phyloP scores from a whole-genome alignment of 2,329 filamentous ascomycete genomes.

The Ophiocordyceps robertsii region DNA sequence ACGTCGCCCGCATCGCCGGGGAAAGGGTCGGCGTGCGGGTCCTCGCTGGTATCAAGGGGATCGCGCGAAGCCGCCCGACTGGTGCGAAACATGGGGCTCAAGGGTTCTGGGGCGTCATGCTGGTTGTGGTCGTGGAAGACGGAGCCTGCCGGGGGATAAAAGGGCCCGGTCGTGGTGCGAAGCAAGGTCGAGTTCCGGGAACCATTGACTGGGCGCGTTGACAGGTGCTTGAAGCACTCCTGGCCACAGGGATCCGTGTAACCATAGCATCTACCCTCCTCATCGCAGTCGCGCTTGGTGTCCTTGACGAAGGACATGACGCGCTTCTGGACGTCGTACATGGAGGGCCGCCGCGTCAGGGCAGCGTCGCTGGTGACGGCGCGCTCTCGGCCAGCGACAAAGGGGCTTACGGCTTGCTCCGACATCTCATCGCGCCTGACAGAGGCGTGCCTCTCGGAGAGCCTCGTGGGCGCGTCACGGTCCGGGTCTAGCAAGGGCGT shows the following conservation, averaged over 20 bases:
- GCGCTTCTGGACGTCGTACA: constrained; percentile 38
- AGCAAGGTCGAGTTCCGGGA: constrained; percentile 23
- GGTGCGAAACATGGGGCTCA: constrained; percentile 20
- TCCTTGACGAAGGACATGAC: constrained; percentile 54
- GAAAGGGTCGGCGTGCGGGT: constrained; percentile 6
- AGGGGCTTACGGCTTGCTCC: constrained; percentile 12
- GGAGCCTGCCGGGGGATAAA: constrained; percentile 12
- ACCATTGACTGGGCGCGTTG: constrained; percentile 19
- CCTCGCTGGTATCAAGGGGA: constrained; percentile 13
- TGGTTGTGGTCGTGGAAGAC: constrained; percentile 14
- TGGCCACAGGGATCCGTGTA: constrained; percentile 54
- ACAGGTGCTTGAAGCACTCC: constrained; percentile 49
- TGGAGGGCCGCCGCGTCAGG: constrained; percentile 35
- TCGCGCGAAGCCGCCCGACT: constrained; percentile 27
- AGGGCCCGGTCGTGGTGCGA: constrained; percentile 26
- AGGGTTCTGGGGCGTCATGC: constrained; percentile 12
- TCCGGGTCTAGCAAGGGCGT: constrained; percentile 33
- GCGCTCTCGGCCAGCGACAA: constrained; percentile 10
- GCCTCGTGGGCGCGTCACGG: constrained; percentile 10
- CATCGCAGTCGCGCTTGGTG: constrained; percentile 49
- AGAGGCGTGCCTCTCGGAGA: constrained; percentile 14
- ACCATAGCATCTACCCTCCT: constrained; percentile 46
- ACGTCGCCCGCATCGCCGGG: constrained; percentile 24
- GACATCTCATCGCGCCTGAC: constrained; percentile 15
- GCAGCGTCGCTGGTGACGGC: constrained; percentile 14